Evolutionary conservation across 495 filamentous ascomycete species (phyloP), one percentile per base, ranked within the genome.

Genomic region (Penicillium dipodomyicola): DNA sequence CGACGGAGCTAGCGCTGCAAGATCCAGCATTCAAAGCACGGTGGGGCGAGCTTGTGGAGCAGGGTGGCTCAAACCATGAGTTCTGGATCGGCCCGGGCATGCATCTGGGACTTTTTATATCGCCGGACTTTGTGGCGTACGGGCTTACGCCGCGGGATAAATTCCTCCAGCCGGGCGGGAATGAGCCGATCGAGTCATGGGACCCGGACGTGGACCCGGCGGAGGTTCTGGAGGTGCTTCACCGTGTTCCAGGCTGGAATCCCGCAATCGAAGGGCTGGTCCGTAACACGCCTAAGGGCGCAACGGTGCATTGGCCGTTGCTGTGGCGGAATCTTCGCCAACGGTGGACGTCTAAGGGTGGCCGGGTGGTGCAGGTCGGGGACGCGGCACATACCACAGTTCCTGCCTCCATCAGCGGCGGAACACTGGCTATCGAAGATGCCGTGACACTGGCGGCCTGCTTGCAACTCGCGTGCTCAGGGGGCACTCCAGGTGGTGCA

Each of bases 161-260:
- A 27, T 35, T 19, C 15, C 20, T 37, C 29, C 29, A 30, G 17
- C 40, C 19, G 40, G 40, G 19, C n/a, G 40, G 40, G n/a, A 42
- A 20, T 20, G 40, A 12, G 14, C 54, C 55, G 5, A 58, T 76
- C 43, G 82, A 85, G 55, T 79, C 65, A 40, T 83, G 81, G 81
- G 75, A 66, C 56, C 72, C 81, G 59, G 80, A 78, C 23, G 75
- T 81, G 55, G 76, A 77, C n/a, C 52, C 61, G 3, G 70, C 76
- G 25, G 81, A 84, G 47, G 81, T 83, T 9, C n/a, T 42, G n/a
- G n/a, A 42, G 40, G n/a, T 42, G 19, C 40, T 42, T 20, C 40
- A 20, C 19, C 40, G 40, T 20, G n/a, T 42, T n/a, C 40, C 40
- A 19, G 40, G 10, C 40, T 42, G 40, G 40, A n/a, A 42, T 42